Evolutionary conservation across 768 basidiomycete genomes (phyloP).

Genomic region (Scleroderma bovista): DNA sequence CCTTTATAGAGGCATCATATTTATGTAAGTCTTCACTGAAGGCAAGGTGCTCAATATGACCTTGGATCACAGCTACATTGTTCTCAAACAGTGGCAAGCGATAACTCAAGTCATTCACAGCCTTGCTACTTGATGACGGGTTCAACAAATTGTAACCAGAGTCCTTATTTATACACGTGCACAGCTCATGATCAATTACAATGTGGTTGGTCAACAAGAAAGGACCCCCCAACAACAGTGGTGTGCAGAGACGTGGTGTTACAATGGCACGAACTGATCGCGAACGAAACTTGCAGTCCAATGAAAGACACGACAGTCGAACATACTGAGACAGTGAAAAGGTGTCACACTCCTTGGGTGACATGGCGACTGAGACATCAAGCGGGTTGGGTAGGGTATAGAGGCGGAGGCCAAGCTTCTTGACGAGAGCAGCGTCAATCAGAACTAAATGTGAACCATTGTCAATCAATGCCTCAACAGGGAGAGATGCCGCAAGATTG

Average conservation of each 20-base stretch:
- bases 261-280: not conserved
- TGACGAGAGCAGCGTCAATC: not conserved
- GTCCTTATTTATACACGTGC: constrained; percentile 1
- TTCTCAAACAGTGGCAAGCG: not conserved
- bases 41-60: not conserved
- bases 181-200: not conserved
- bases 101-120: too few species aligned
- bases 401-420: not conserved
- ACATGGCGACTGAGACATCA: not conserved
- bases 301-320: not conserved
- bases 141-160: not conserved
- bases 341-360: not conserved
- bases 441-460: constrained; percentile 14
- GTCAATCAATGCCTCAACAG: constrained; percentile 20
- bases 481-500: not conserved
- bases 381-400: not conserved
- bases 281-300: not conserved
- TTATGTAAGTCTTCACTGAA: not conserved
- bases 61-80: not conserved
- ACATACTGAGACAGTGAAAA: not conserved
- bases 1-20: not conserved
- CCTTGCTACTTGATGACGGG: not conserved
- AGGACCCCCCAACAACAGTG: not conserved
- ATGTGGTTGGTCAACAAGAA: not conserved
- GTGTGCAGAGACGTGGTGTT: not conserved